A percentile compares a stretch with the other conserved stretches of the same genome.
Evolutionary conservation across 2,329 filamentous ascomycete genomes (phyloP).

Genomic region (Penicillium sp.): DNA sequence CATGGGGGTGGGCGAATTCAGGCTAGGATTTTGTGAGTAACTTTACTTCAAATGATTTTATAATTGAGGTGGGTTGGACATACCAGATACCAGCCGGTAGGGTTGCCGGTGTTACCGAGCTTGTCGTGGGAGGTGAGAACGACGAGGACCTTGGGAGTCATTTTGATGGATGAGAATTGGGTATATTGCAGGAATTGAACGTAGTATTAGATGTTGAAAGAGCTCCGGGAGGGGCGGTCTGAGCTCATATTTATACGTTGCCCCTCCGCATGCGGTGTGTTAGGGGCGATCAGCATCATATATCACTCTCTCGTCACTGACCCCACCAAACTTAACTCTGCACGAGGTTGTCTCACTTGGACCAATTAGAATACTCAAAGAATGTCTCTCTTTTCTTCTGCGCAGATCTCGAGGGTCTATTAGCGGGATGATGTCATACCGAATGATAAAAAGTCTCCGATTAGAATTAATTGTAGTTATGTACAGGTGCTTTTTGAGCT

Average conservation of each 20-base stretch:
- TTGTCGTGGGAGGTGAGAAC: slow-evolving; percentile 66
- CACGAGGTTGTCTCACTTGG: neutral
- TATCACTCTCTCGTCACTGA: slow-evolving; percentile 16
- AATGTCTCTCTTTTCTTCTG: neutral
- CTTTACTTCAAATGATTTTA: neutral
- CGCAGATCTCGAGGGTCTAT: neutral
- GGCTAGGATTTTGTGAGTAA: slow-evolving; percentile 24
- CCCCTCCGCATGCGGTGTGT: neutral
- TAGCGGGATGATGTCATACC: slow-evolving; percentile 1
- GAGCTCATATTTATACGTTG: neutral
- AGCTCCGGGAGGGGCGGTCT: neutral
- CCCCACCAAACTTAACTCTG: neutral
- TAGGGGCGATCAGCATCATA: neutral
- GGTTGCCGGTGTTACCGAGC: slow-evolving; percentile 46
- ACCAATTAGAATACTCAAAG: neutral
- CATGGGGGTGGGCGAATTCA: slow-evolving; percentile 66
- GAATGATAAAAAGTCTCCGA: neutral
- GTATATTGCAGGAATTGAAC: neutral
- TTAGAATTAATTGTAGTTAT: neutral
- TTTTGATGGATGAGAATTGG: slow-evolving; percentile 13
- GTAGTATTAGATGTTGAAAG: neutral
- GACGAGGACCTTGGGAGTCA: slow-evolving; percentile 64
- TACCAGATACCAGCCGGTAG: slow-evolving; percentile 73
- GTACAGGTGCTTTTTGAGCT: too few species aligned
- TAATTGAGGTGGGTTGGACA: neutral